Conservation (phyloP, 2,329 filamentous ascomycete genomes). For the Coleophoma cylindrospora region DNA sequence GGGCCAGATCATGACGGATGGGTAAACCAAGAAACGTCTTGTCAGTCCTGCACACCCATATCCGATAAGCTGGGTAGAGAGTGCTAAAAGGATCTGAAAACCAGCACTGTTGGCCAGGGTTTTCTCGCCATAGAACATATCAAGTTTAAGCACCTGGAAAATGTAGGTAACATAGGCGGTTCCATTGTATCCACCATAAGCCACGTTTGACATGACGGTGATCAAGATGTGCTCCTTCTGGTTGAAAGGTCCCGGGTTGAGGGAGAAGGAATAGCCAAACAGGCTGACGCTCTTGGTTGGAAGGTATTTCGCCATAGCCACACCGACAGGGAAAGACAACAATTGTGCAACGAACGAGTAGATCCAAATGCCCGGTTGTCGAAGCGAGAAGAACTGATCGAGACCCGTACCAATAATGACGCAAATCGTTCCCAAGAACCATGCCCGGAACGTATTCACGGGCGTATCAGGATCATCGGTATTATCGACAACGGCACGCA, state of each 20-base stretch:
- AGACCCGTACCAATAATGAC: slow-evolving; percentile 1
- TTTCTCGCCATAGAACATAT: neutral
- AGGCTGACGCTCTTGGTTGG: neutral
- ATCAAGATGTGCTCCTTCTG: slow-evolving; percentile 64
- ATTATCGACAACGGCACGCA: slow-evolving; percentile 50
- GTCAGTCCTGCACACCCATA: slow-evolving; percentile 58
- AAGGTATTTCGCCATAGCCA: slow-evolving; percentile 44
- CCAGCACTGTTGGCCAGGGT: slow-evolving; percentile 18
- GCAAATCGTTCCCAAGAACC: slow-evolving; percentile 48
- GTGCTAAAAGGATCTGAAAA: slow-evolving; percentile 54
- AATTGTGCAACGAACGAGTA: slow-evolving; percentile 4
- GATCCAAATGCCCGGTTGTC: slow-evolving; percentile 3
- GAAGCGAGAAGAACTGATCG: slow-evolving; percentile 3
- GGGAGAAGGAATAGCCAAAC: neutral
- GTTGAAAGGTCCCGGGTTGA: slow-evolving; percentile 61
- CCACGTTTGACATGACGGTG: slow-evolving; percentile 51
- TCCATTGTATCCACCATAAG: slow-evolving; percentile 16
- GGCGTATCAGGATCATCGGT: slow-evolving; percentile 54
- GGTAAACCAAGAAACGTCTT: slow-evolving; percentile 52
- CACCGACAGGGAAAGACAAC: slow-evolving; percentile 36
- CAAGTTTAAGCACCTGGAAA: neutral
- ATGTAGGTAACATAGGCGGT: neutral
- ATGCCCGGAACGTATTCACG: slow-evolving; percentile 59
- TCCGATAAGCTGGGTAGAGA: slow-evolving; percentile 58
- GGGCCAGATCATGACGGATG: slow-evolving; percentile 62